Base-by-base conservation (phyloP, 2,329 filamentous ascomycete genomes). In the Thielaviopsis populi region DNA sequence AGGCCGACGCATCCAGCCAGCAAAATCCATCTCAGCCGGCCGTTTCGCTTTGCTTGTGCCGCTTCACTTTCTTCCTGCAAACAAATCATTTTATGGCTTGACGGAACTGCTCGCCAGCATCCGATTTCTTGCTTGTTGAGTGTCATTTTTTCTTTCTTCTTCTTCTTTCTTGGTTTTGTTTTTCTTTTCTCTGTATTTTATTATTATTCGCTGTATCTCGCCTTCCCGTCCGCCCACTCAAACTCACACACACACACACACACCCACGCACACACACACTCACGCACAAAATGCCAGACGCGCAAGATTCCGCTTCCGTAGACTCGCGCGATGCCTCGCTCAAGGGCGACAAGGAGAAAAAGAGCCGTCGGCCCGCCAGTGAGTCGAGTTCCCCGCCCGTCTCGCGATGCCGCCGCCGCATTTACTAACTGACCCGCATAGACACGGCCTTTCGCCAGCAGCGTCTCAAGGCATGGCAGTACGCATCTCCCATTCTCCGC, bases 391-490 rank as follows among this genome's bases (percentile, higher is more conserved):
- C 22, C 1, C 40, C n/a, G 19, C 19, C 22, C 30, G 24, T 37
- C 50, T 17, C 22, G 40, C 53, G 7, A 24, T 15, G n/a, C 42
- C 19, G 61, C 10, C 15, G 5, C 19, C 22, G 10, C n/a, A 13
- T 43, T 22, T 66, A 53, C 60, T 61, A 33, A 62, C 40, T 66
- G 24, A 19, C 22, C 40, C 59, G 19, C 61, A 64, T 71, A 95
- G 90, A 97, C 77, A 97, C 92, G 66, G 94, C 94, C 11, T 99
- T 97, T 74, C 84, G 94, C 70, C 94, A 99, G 74, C 94, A 99
- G 76, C 86, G 94, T 73, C 77, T 99, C 75, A 96, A 97, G 77
- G 94, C 94, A 78, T 99, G 94, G 94, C 94, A 99, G 87, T 95
- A 80, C 76, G 90, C 65, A 15, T 15, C 40, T 41, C 42, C 22